These are phyloP conservation scores for Lentinula guzmanii DNA, from an alignment of 768 basidiomycete genomes.

Conservation along the genomic window DNA sequence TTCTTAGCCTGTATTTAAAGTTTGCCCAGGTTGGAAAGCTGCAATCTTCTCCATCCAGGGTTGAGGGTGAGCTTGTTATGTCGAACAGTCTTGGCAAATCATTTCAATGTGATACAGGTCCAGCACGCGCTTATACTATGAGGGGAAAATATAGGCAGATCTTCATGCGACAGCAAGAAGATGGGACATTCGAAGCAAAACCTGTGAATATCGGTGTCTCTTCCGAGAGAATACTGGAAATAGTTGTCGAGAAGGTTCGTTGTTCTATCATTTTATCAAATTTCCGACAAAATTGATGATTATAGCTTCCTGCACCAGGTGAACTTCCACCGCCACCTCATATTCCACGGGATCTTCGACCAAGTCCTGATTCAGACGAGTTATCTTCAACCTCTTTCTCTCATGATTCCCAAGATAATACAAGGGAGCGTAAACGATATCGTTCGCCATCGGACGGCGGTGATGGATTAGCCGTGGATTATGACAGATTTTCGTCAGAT, in stretches of 20 bases:
- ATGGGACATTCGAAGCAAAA: conserved; percentile 43
- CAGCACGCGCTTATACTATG: conserved; percentile 59
- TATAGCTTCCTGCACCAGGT: conserved; percentile 29
- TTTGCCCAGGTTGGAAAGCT: conserved; percentile 39
- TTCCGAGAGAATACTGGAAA: conserved; percentile 46
- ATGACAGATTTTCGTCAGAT: neutral
- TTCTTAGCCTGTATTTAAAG: neutral
- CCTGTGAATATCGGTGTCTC: conserved; percentile 54
- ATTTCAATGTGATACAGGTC: conserved; percentile 49
- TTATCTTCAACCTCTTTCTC: neutral
- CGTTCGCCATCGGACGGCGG: conserved; percentile 3
- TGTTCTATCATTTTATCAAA: neutral
- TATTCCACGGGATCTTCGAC: conserved; percentile 21
- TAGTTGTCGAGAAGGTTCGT: conserved; percentile 57
- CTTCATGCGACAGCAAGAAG: conserved; percentile 54
- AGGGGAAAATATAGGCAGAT: conserved; percentile 67
- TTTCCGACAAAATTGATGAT: neutral
- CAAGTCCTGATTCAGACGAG: conserved; percentile 13
- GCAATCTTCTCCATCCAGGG: conserved; percentile 56
- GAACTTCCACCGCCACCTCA: conserved; percentile 23
- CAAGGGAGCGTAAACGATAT: conserved; percentile 7
- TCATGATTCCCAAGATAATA: conserved; percentile 9
- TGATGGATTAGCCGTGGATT: neutral
- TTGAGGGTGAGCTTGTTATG: conserved; percentile 49
- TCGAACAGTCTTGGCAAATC: conserved; percentile 2